Evolutionary conservation across 768 basidiomycete species (phyloP).

Genomic region (Hydnomerulius pinastri): DNA sequence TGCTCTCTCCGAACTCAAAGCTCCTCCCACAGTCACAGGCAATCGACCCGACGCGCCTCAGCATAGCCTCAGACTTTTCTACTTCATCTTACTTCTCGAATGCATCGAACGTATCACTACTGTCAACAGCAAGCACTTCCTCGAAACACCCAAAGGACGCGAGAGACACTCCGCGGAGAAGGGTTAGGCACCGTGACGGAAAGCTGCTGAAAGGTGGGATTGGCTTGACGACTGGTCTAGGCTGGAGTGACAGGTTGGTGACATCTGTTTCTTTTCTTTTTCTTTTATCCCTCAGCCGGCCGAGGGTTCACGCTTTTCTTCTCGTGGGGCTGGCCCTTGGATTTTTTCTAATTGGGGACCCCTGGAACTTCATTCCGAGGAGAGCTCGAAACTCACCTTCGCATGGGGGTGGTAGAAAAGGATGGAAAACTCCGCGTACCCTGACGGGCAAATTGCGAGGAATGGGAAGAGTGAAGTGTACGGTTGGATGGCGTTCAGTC

Average conservation of each 20-base stretch:
- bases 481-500: background rate
- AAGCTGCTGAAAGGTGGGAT: conserved; percentile 58
- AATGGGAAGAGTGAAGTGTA: no score
- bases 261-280: conserved; percentile 1
- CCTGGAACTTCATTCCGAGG: no score
- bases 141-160: conserved; percentile 48
- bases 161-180: conserved; percentile 56
- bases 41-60: conserved; percentile 21
- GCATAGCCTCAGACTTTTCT: conserved; percentile 26
- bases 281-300: background rate
- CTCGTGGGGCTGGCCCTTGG: no score
- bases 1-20: conserved; percentile 67
- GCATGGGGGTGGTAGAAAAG: no score
- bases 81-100: conserved; percentile 29
- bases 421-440: no score
- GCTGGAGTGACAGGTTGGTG: conserved; percentile 72
- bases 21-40: conserved; percentile 41
- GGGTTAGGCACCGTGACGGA: conserved; percentile 65
- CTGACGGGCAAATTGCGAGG: no score
- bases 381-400: no score
- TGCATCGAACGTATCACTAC: conserved; percentile 23
- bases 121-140: conserved; percentile 22
- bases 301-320: no score
- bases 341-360: no score
- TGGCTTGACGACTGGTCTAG: conserved; percentile 70